Percentiles rank a stretch among this genome's conserved stretches.
Evolutionary conservation across 441 rosid genomes (phyloP).

Genomic region (Populus trichocarpa): DNA sequence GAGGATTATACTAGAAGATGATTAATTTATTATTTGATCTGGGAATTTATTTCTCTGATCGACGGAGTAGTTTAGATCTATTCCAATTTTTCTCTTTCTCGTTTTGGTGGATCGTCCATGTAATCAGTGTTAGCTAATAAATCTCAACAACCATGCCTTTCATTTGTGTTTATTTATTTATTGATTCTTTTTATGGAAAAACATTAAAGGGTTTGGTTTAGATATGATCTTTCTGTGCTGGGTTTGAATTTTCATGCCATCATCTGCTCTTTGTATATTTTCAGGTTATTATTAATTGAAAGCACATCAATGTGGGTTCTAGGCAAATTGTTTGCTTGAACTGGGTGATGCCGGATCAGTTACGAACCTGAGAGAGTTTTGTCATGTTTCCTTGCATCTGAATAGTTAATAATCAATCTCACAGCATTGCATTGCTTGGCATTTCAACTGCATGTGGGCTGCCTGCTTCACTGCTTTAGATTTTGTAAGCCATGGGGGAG

Average conservation of each 20-base stretch:
- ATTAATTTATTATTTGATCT: background rate
- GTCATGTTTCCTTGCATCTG: background rate
- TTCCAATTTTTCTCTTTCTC: background rate
- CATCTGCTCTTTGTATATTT: background rate
- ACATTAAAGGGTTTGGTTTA: background rate
- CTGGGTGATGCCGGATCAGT: background rate
- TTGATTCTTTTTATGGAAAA: background rate
- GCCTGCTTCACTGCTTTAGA: conserved; percentile 26
- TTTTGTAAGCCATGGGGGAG: conserved; percentile 75
- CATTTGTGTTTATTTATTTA: no score
- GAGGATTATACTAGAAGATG: no score
- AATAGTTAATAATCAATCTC: background rate
- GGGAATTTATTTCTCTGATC: background rate
- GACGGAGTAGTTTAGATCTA: background rate
- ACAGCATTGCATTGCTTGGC: background rate
- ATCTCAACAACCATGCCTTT: background rate
- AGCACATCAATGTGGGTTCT: background rate
- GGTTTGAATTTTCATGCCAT: background rate
- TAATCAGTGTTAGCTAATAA: background rate
- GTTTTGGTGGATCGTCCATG: background rate
- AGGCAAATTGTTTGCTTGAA: background rate
- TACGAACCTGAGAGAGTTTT: background rate
- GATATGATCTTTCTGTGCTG: background rate
- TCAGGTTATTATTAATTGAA: background rate
- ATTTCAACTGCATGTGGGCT: conserved; percentile 31